A percentile compares a stretch with the other conserved stretches of the same genome.
Evolutionary conservation across 2,329 filamentous ascomycete species (phyloP).

Genomic region (Xylariales sp.): DNA sequence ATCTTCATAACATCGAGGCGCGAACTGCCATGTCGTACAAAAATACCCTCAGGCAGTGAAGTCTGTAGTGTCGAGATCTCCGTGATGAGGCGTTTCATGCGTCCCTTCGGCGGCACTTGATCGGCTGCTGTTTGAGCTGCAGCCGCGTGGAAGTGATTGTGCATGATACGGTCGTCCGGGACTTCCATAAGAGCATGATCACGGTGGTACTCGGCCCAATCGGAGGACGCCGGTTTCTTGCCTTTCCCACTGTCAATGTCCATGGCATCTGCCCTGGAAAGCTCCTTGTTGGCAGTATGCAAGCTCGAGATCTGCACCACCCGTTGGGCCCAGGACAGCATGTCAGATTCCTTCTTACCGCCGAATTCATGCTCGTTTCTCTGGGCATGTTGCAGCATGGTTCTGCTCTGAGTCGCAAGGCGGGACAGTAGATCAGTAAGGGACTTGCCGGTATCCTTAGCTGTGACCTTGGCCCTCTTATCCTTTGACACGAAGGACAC

Average conservation of each 20-base stretch:
- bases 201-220: constrained; percentile 26
- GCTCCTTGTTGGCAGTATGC: constrained; percentile 15
- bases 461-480: constrained; percentile 8
- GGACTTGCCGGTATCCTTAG: constrained; percentile 21
- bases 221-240: constrained; percentile 8
- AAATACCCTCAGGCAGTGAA: constrained; percentile 46
- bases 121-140: constrained; percentile 4
- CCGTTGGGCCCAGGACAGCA: constrained; percentile 29
- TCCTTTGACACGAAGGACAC: constrained; percentile 23
- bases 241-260: constrained; percentile 9
- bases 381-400: constrained; percentile 23
- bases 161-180: constrained; percentile 31
- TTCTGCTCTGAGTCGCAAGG: constrained; percentile 26
- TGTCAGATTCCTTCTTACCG: constrained; percentile 18
- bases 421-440: constrained; percentile 22
- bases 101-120: constrained; percentile 23
- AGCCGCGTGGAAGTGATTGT: background rate
- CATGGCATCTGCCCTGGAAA: constrained; percentile 8
- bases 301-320: constrained; percentile 24
- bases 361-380: constrained; percentile 17
- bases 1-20: constrained; percentile 46
- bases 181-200: constrained; percentile 28
- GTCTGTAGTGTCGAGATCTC: constrained; percentile 41
- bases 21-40: constrained; percentile 38
- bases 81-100: constrained; percentile 42